Evolutionary conservation across 768 basidiomycete species (phyloP).

Genomic region (Trametes elegans): DNA sequence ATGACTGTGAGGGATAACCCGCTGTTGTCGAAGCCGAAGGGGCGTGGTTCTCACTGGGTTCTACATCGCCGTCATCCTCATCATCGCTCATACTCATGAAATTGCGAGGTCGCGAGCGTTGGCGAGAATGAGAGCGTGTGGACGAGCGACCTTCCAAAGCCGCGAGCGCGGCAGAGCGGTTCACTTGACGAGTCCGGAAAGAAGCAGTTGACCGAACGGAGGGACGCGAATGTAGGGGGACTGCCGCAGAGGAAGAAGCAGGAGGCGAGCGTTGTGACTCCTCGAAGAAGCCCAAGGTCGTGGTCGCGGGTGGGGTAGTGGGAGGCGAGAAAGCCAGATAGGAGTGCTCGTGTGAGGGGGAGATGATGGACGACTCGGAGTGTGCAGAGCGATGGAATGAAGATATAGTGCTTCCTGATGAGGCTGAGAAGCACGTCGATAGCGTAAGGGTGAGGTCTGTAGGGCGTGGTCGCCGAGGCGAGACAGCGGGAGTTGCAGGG

Average conservation of each 20-base stretch:
- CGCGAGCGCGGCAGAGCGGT: slow-evolving; percentile 61
- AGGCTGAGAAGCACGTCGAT: slow-evolving; percentile 20
- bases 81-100: slow-evolving; percentile 73
- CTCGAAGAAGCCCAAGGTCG: slow-evolving; percentile 1
- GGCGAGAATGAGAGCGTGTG: not conserved
- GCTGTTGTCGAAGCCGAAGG: slow-evolving; percentile 7
- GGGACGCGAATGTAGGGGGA: slow-evolving; percentile 13
- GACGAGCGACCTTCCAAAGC: slow-evolving; percentile 54
- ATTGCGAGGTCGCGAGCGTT: slow-evolving; percentile 37
- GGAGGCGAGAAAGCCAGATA: slow-evolving; percentile 24
- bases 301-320: slow-evolving; percentile 6
- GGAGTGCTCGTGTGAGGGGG: slow-evolving; percentile 21
- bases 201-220: slow-evolving; percentile 43
- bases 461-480: slow-evolving; percentile 17
- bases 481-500: slow-evolving; percentile 40
- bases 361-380: slow-evolving; percentile 26
- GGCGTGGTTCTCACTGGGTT: slow-evolving; percentile 34
- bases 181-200: slow-evolving; percentile 40
- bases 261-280: not conserved
- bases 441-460: slow-evolving; percentile 27
- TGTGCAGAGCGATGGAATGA: slow-evolving; percentile 24
- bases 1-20: not conserved
- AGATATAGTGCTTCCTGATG: not conserved
- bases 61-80: slow-evolving; percentile 43
- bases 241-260: slow-evolving; percentile 16